Evolutionary conservation across 2,329 filamentous ascomycete species (phyloP), one percentile per base, ranked within the genome.

Genomic region (Colletotrichum sp.): DNA sequence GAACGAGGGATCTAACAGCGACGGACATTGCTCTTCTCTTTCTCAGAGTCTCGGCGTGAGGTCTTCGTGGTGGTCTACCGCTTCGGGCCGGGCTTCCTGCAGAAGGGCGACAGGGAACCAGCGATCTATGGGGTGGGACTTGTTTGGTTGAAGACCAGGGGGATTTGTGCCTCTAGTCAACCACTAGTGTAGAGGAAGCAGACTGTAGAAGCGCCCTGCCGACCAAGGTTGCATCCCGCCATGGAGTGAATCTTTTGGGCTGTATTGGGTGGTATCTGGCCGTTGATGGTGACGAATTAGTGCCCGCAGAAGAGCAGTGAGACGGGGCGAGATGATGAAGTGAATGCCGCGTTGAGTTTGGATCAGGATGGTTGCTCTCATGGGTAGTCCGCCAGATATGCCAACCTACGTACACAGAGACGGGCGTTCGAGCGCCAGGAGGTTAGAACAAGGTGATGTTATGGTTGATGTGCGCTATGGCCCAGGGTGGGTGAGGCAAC

Each of bases 201-300:
- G 27, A 28, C 66, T 68, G 48, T 28, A 68, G 66, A 71, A 58
- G 9, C 12, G 58, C 34, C 62, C 55, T 75, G 25, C 55, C 52
- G 72, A 28, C 27, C 55, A 25, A 61, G 39, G 69, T 75, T 34
- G 52, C 62, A 67, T 75, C 72, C 72, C 72, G 62, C 55, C n/a
- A 55, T 3, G 58, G 6, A 28, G 16, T 43, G 30, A 48, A 28
- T 25, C 48, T 52, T 61, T 56, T 52, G 18, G 60, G n/a, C 48
- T 58, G 25, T 15, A 13, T 30, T 22, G 39, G 39, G 66, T 70
- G 66, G 34, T 36, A 55, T 71, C 32, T 34, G 68, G 15, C 52
- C 36, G 28, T 39, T 66, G 68, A 62, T 15, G 25, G 36, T 66
- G 67, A 60, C 67, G 36, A 60, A n/a, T 43, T 27, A 8, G 12